Evolutionary conservation across 2,329 filamentous ascomycete species (phyloP).

Genomic region (Coniochaeta ligniaria): DNA sequence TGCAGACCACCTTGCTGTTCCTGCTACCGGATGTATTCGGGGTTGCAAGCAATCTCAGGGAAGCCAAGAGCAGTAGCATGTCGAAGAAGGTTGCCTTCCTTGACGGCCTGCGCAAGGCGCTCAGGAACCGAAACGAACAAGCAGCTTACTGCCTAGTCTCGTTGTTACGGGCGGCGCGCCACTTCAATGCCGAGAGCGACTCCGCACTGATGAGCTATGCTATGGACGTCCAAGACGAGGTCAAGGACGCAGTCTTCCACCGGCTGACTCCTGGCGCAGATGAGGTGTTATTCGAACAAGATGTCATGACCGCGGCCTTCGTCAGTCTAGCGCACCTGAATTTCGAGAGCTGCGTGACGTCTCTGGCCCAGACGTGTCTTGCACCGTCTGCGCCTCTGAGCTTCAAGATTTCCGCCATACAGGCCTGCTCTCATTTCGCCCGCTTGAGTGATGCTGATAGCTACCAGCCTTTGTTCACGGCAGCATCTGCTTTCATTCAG

Average conservation of each 20-base stretch:
- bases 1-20: conserved; percentile 56
- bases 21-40: conserved; percentile 64
- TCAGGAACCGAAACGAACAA: conserved; percentile 58
- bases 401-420: conserved; percentile 57
- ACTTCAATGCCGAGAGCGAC: conserved; percentile 58
- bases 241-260: conserved; percentile 58
- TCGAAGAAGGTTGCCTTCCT: conserved; percentile 61
- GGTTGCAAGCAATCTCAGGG: conserved; percentile 59
- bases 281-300: conserved; percentile 48
- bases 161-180: conserved; percentile 54
- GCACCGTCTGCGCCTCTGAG: conserved; percentile 46
- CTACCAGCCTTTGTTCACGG: conserved; percentile 48
- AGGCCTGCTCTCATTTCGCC: conserved; percentile 57
- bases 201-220: conserved; percentile 59
- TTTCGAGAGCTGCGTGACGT: conserved; percentile 50
- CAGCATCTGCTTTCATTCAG: conserved; percentile 49
- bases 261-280: conserved; percentile 39
- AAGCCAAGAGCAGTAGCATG: conserved; percentile 54
- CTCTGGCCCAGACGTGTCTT: conserved; percentile 50
- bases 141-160: conserved; percentile 60
- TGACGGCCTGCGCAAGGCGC: conserved; percentile 53
- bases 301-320: conserved; percentile 60
- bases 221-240: conserved; percentile 62
- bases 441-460: conserved; percentile 38
- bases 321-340: conserved; percentile 57